Conservation (phyloP, 1,284 basidiomycete genomes). For the Cutaneotrichosporon sp. region DNA sequence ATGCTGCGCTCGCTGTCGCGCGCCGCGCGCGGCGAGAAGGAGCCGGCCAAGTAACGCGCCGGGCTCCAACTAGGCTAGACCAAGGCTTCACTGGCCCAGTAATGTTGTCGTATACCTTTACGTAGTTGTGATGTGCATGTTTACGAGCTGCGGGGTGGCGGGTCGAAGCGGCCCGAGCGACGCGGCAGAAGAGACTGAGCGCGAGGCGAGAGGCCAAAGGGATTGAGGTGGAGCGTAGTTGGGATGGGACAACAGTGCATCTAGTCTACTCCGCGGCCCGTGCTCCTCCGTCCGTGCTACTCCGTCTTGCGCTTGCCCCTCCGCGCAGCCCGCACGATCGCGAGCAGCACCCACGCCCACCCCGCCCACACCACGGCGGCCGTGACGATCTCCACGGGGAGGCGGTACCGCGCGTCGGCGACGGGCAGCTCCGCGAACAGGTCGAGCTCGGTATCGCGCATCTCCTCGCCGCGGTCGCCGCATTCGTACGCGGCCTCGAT, state of each 20-base stretch:
- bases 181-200: too few relatives aligned
- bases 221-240: not conserved
- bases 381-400: conserved; percentile 16
- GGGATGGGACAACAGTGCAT: not conserved
- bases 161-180: too few relatives aligned
- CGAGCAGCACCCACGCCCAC: conserved; percentile 17
- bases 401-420: conserved; percentile 5
- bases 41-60: conserved; percentile 7
- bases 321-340: not conserved
- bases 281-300: conserved; percentile 4
- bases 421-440: conserved; percentile 12
- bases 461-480: not conserved
- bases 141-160: not conserved
- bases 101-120: not conserved
- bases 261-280: not conserved
- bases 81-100: not conserved
- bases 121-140: conserved; percentile 1
- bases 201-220: not conserved
- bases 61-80: not conserved
- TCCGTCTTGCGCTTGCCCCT: conserved; percentile 3
- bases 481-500: not conserved
- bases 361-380: conserved; percentile 13
- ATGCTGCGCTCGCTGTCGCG: conserved; percentile 48
- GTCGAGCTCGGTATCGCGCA: not conserved
- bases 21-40: conserved; percentile 38